phyloP scores from a whole-genome alignment of 1,139 yeast genomes.

The Groenewaldozyma auringiensis region DNA sequence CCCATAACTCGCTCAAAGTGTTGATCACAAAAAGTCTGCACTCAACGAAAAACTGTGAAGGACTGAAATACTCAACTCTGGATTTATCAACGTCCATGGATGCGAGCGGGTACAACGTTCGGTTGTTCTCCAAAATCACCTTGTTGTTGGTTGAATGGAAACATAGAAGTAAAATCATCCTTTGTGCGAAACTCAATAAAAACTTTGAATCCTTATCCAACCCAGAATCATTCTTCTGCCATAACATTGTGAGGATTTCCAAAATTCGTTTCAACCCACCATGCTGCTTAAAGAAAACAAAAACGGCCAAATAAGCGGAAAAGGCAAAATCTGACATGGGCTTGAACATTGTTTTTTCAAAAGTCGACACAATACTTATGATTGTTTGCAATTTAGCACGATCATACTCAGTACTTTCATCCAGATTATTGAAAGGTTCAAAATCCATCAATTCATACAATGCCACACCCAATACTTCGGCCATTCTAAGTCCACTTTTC shows the following conservation, averaged over 20 bases:
- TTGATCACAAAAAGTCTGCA: slow-evolving; percentile 24
- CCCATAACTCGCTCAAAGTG: slow-evolving; percentile 24
- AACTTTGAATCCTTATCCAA: slow-evolving; percentile 16
- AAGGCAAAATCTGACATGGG: slow-evolving; percentile 15
- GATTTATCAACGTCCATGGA: slow-evolving; percentile 22
- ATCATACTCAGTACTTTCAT: neutral
- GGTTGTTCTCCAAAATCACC: slow-evolving; percentile 19
- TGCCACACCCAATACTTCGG: slow-evolving; percentile 24
- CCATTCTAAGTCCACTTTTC: slow-evolving; percentile 25
- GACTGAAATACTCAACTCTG: slow-evolving; percentile 25
- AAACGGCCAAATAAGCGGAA: slow-evolving; percentile 20
- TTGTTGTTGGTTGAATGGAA: slow-evolving; percentile 18
- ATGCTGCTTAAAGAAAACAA: slow-evolving; percentile 27
- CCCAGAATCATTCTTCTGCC: slow-evolving; percentile 10
- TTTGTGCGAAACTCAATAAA: slow-evolving; percentile 16
- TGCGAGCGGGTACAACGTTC: slow-evolving; percentile 18
- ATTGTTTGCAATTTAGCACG: slow-evolving; percentile 15
- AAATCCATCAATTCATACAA: slow-evolving; percentile 23
- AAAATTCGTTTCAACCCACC: slow-evolving; percentile 26
- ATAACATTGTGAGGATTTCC: slow-evolving; percentile 22
- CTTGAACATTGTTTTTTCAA: slow-evolving; percentile 23
- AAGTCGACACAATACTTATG: slow-evolving; percentile 14
- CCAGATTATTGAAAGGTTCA: slow-evolving; percentile 10
- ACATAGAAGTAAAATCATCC: slow-evolving; percentile 18
- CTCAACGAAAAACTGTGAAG: slow-evolving; percentile 29